Base-by-base conservation (phyloP, 1,284 basidiomycete genomes). In the Hymenochaete sp. region DNA sequence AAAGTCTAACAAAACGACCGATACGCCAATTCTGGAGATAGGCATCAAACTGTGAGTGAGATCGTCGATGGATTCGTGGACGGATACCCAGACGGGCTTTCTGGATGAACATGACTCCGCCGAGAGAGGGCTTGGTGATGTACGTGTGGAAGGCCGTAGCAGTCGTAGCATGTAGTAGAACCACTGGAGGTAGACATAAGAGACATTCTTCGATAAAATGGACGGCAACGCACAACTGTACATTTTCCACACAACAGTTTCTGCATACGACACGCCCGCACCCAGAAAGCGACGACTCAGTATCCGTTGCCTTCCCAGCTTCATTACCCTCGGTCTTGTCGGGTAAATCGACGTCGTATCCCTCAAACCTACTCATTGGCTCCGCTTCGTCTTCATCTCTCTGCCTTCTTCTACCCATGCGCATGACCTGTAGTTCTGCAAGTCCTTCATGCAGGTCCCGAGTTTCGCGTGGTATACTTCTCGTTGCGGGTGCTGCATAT, bases 211-310 rank as follows among this genome's bases (percentile, higher is more conserved):
- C 42, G 42, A 62, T 60, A 27, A 18, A 38, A 8, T 3, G 26
- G 21, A 6, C 14, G 13, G 32, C 26, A 10, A 48, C 58, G 43
- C 38, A 64, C 63, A 59, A 62, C 33, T 56, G 53, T 4, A 56
- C 47, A 26, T 55, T 56, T 46, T 64, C 63, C 13, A 59, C 50
- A 41, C 59, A 62, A 35, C 63, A 64, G 6, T 49, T 55, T 33
- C 55, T 54, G 42, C 62, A 64, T n/a, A 64, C 42, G n/a, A 44
- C 52, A 41, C 60, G 54, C 32, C 59, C 62, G 39, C 62, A 64
- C 5, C 62, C 62, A 1, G 55, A 52, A 10, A 51, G 38, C 8
- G 45, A 47, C 2, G 46, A 42, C 13, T 51, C 45, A 22, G n/a
- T 13, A 24, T 28, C 44, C n/a, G n/a, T n/a, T n/a, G n/a, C n/a